A percentile compares a stretch with the other conserved stretches of the same genome.
Conservation (phyloP, 257 asterid species). For the Rehmannia glutinosa region DNA sequence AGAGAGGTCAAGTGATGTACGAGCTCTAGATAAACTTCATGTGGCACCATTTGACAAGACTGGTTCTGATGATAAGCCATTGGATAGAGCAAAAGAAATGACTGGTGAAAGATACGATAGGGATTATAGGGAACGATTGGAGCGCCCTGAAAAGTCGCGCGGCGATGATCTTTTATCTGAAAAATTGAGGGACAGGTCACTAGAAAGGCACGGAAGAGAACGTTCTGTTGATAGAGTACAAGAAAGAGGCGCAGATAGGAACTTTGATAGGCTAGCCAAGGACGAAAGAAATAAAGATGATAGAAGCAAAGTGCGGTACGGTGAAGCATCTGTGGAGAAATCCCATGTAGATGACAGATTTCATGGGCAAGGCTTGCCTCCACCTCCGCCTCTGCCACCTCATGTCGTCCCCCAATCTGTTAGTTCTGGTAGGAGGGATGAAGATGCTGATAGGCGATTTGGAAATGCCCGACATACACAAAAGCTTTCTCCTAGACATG, state of each 20-base stretch:
- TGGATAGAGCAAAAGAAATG: conserved; percentile 79
- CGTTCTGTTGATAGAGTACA: conserved; percentile 84
- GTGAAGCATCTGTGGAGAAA: conserved; percentile 72
- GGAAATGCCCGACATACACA: conserved; percentile 76
- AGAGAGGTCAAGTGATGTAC: conserved; percentile 69
- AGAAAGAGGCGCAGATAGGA: conserved; percentile 76
- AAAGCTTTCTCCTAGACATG: conserved; percentile 92
- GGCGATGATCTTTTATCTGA: conserved; percentile 71
- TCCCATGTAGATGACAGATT: conserved; percentile 70
- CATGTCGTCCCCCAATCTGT: conserved; percentile 84
- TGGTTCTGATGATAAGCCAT: conserved; percentile 61
- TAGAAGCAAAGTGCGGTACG: conserved; percentile 57
- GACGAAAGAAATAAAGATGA: conserved; percentile 84
- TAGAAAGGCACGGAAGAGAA: conserved; percentile 84
- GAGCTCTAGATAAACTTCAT: too few relatives aligned
- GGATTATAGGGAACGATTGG: conserved; percentile 70
- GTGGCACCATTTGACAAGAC: conserved; percentile 49
- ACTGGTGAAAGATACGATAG: conserved; percentile 76
- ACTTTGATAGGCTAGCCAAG: conserved; percentile 65
- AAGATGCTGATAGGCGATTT: conserved; percentile 84
- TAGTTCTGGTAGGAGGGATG: conserved; percentile 71
- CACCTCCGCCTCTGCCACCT: conserved; percentile 98
- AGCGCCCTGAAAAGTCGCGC: conserved; percentile 79
- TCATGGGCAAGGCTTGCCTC: conserved; percentile 83
- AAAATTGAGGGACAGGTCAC: conserved; percentile 76